Evolutionary conservation across 129 eudicot genomes (phyloP).

Genomic region (Lactuca saligna): DNA sequence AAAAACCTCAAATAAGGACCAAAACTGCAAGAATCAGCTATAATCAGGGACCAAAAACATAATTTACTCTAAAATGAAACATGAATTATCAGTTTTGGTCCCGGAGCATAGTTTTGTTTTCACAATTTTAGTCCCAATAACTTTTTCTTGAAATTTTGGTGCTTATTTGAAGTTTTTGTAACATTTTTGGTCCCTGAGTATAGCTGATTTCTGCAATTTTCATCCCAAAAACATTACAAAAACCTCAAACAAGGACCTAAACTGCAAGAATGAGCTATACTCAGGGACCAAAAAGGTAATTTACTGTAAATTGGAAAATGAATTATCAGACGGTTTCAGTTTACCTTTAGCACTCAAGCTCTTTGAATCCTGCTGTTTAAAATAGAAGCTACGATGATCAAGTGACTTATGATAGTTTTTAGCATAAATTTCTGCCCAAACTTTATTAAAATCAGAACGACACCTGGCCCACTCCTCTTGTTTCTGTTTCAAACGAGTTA

Average conservation of each 20-base stretch:
- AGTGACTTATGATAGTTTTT: constrained; percentile 96
- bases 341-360: constrained; percentile 94
- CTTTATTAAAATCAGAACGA: constrained; percentile 83
- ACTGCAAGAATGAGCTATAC: no score
- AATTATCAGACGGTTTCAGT: not conserved
- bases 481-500: constrained; percentile 94
- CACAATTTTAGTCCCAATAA: no score
- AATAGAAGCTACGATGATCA: constrained; percentile 96
- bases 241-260: no score
- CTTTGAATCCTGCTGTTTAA: constrained; percentile 95
- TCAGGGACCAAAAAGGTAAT: not conserved
- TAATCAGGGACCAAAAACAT: no score
- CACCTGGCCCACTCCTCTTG: constrained; percentile 98
- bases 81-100: no score
- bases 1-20: no score
- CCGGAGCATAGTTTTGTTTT: no score
- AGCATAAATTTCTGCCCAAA: constrained; percentile 91
- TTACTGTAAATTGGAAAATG: not conserved
- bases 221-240: not conserved
- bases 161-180: no score
- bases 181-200: not conserved
- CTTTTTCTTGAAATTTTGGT: no score
- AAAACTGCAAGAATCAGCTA: no score
- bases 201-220: not conserved
- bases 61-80: no score